Evolutionary conservation across 441 rosid genomes (phyloP), one percentile per base, ranked within the genome.

Genomic region (Adansonia rubrostipa): DNA sequence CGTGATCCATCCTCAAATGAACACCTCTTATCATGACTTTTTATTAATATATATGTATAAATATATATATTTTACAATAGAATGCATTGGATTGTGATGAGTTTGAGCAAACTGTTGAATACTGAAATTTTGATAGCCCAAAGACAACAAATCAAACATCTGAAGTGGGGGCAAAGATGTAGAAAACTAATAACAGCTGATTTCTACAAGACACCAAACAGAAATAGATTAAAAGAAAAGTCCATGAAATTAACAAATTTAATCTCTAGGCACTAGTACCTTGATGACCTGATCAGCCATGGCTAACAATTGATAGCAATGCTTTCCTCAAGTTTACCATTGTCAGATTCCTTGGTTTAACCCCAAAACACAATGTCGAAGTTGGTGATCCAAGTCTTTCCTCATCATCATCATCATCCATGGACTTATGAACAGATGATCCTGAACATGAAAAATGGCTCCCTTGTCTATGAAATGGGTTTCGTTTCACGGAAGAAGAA

Each of bases 261-360:
- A 11, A 17, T 57, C 24, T 57, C 61, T 57, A 57, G 24, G 45
- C 20, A 14, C 6, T 63, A 28, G 40, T 73, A 66, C 78, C 82
- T 56, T 24, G 28, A 24, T 70, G 81, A 70, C 78, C 80, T 58
- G 85, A 78, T 63, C 47, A 63, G 79, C 76, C 80, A 66, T 85
- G 77, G 22, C 86, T 78, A 42, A 83, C 84, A 70, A 85, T 79
- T 74, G 86, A 80, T 68, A 77, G 48, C 68, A 89, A 82, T 78
- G 85, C 84, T 63, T 79, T 85, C 82, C 87, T 88, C 87, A 84
- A 63, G 48, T 79, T 85, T 45, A 74, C 79, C 86, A 84, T 75
- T 2, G 83, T 74, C 47, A 70, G 14, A 60, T 61, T 69, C 62
- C 60, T 76, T 10, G 65, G 48, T 63, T 75, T 81, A 14, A 22